phyloP scores from a whole-genome alignment of 495 filamentous ascomycete species.

The Pseudoneurospora amorphoporcata region DNA sequence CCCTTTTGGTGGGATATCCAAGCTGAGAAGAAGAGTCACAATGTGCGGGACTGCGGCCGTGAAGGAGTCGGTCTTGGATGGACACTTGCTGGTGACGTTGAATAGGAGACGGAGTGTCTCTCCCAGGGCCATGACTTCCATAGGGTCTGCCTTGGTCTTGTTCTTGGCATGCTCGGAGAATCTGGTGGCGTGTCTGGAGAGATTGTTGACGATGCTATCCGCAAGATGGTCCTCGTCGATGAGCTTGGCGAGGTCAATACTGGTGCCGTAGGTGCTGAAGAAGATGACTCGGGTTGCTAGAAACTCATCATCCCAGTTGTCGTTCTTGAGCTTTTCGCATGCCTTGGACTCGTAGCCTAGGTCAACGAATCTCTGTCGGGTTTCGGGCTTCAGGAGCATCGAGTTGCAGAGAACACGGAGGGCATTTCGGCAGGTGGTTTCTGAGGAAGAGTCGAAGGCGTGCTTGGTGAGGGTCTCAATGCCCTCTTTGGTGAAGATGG shows the following conservation, averaged over 20 bases:
- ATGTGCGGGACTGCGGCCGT: constrained; percentile 58
- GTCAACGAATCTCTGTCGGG: constrained; percentile 73
- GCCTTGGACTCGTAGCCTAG: constrained; percentile 61
- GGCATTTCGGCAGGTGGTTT: constrained; percentile 60
- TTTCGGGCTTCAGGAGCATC: constrained; percentile 57
- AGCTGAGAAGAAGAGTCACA: constrained; percentile 53
- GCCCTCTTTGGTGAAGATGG: constrained; percentile 75
- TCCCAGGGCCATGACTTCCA: constrained; percentile 67
- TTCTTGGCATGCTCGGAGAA: constrained; percentile 9
- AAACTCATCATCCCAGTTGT: constrained; percentile 82
- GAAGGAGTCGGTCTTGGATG: constrained; percentile 49
- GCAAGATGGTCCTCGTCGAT: constrained; percentile 62
- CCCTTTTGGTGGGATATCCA: constrained; percentile 20
- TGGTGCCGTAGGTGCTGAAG: constrained; percentile 74
- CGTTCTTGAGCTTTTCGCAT: constrained; percentile 62
- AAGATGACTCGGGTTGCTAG: constrained; percentile 74
- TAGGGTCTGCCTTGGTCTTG: constrained; percentile 39
- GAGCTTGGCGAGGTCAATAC: constrained; percentile 54
- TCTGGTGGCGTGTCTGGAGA: constrained; percentile 50
- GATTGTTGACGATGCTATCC: constrained; percentile 56
- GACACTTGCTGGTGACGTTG: constrained; percentile 64
- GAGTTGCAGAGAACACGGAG: constrained; percentile 83
- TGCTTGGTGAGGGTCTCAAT: constrained; percentile 61
- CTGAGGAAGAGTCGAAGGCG: constrained; percentile 53
- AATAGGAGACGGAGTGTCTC: constrained; percentile 86